phyloP scores from a whole-genome alignment of 1,284 basidiomycete species.

The Phellinidium pouzarii region DNA sequence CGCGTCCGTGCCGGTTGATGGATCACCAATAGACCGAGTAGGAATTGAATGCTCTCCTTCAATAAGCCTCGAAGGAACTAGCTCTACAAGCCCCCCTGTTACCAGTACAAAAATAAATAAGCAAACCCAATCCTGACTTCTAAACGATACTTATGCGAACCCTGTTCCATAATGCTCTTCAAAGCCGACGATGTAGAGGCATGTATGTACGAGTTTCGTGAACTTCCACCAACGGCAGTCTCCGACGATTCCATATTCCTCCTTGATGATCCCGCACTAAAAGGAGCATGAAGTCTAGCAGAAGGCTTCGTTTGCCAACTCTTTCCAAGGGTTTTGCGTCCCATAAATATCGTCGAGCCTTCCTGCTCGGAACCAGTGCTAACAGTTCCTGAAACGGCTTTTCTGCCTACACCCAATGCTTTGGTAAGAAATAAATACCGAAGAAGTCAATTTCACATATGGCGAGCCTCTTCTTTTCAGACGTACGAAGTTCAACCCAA shows the following conservation, averaged over 20 bases:
- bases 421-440: slow-evolving; percentile 11
- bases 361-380: slow-evolving; percentile 10
- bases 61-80: slow-evolving; percentile 36
- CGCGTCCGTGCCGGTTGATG: slow-evolving; percentile 39
- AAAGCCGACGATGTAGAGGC: slow-evolving; percentile 43
- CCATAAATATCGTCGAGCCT: slow-evolving; percentile 1
- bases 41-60: slow-evolving; percentile 36
- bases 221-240: slow-evolving; percentile 9
- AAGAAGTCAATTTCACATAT: no score
- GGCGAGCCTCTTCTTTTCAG: no score
- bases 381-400: slow-evolving; percentile 24
- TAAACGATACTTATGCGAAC: slow-evolving; percentile 27
- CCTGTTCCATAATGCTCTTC: slow-evolving; percentile 67
- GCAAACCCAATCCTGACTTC: neutral
- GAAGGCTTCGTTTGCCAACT: neutral
- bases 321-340: neutral
- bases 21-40: slow-evolving; percentile 41
- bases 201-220: slow-evolving; percentile 17
- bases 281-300: neutral
- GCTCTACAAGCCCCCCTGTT: slow-evolving; percentile 58
- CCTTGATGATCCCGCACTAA: neutral
- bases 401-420: slow-evolving; percentile 36
- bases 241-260: slow-evolving; percentile 7
- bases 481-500: slow-evolving; percentile 70
- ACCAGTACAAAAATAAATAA: neutral